Evolutionary conservation across 2,329 filamentous ascomycete genomes (phyloP), one percentile per base, ranked within the genome.

Genomic region (Didymellaceae sp.): DNA sequence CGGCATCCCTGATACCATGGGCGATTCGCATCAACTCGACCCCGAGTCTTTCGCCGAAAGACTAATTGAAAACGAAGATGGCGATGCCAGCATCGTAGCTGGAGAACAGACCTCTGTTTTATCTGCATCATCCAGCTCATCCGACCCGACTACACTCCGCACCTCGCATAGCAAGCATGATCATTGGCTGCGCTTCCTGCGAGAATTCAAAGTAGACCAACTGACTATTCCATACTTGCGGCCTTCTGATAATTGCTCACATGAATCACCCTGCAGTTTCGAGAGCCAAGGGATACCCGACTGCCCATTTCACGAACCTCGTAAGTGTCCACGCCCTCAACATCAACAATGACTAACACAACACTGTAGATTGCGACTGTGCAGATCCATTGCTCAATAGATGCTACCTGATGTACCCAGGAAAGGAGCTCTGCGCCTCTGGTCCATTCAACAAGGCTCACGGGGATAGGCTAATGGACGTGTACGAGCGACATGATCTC

Each of bases 361-460:
- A 13, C 9, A 10, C 4, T n/a, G 0, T 20, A 52, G 58, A 58
- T 13, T 64, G 57, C 25, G 5, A 40, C 8, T 62, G 59, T 25
- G 47, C 48, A 9, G 62, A 67, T 28, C 65, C 64, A 8, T 34
- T 63, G 13, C 25, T 18, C 13, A 51, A 69, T 14, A 37, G 50
- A 16, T 63, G 55, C 47, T 61, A 57, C 24, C 42, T 69, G 6
- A 45, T 60, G 14, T 55, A 62, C 35, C 62, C 65, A 1, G 30
- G 44, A 17, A 18, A 31, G 11, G 24, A 62, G 0, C 9, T 35
- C 3, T 55, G 24, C 33, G 34, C 39, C 9, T 46, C 46, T 5
- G 65, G 65, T 3, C 65, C 65, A 2, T 64, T 53, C 50, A 67
- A 66, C 28, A 55, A 49, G 26, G 32, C 63, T 1, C 62, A 40